Evolutionary conservation across 2,329 filamentous ascomycete species (phyloP).

Genomic region (Aspergillus texensis): DNA sequence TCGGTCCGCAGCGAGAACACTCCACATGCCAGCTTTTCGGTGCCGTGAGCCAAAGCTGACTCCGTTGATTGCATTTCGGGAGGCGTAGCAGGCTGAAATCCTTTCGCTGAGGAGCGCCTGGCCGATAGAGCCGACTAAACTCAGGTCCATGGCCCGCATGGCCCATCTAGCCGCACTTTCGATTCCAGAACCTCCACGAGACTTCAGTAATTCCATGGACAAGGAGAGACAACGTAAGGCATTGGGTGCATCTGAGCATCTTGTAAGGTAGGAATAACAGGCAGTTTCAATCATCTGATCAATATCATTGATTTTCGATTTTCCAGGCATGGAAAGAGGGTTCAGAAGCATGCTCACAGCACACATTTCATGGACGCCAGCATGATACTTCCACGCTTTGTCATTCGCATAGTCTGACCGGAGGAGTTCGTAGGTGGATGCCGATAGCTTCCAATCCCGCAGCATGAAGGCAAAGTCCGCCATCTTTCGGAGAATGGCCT

Average conservation of each 20-base stretch:
- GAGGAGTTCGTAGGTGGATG: conserved; percentile 88
- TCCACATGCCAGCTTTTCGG: conserved; percentile 89
- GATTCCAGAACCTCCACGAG: conserved; percentile 75
- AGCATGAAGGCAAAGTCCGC: conserved; percentile 98
- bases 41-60: conserved; percentile 70
- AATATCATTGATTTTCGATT: conserved; percentile 76
- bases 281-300: conserved; percentile 88
- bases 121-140: conserved; percentile 72
- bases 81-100: conserved; percentile 79
- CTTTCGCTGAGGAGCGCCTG: conserved; percentile 85
- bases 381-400: conserved; percentile 96
- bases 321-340: conserved; percentile 70
- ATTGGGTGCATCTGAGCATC: conserved; percentile 77
- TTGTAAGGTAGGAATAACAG: conserved; percentile 87
- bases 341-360: conserved; percentile 80
- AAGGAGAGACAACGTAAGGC: conserved; percentile 77
- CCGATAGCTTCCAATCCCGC: conserved; percentile 89
- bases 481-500: conserved; percentile 89
- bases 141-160: conserved; percentile 75
- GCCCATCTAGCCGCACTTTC: conserved; percentile 90
- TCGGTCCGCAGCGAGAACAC: conserved; percentile 75
- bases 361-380: conserved; percentile 93
- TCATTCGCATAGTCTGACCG: conserved; percentile 88
- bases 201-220: conserved; percentile 77
- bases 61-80: conserved; percentile 68